Base-by-base conservation (phyloP, 2,329 filamentous ascomycete genomes). In the Chalaropsis thielavioides region DNA sequence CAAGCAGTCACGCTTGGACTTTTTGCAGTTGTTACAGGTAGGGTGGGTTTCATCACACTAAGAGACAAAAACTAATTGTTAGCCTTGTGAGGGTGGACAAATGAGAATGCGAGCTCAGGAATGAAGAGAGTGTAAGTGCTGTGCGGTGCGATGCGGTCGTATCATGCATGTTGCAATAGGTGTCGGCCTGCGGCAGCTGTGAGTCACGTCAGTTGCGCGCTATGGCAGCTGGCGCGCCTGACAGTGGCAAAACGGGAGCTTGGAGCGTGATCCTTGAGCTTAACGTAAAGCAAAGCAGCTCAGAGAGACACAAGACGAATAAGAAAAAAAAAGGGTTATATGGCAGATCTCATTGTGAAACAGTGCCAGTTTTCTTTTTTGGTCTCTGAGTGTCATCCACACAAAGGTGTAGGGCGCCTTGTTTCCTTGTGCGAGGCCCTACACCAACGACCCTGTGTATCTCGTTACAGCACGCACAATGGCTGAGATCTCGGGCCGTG, bases 11-110 rank as follows among this genome's bases (percentile, higher is more conserved):
- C 89, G 88, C 76, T 92, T 94, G 70, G 88, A 91, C 75, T 94
- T 94, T 72, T 87, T 86, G 77, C 89, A 94, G 73, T 94, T 90
- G 77, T 90, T 86, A 80, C 94, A 99, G 67, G 87, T 86, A 24
- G 94, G 94, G 75, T 96, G 91, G 68, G 85, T 86, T 80, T 99
- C 94, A 83, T 97, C 94, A 78, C 94, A 99, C 94, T 96, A 74
- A 67, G 68, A 68, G 67, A 69, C 64, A 70, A 67, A 51, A 27
- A 27, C 6, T 10, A 69, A 62, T 60, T 69, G 68, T 68, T 60
- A 70, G 71, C 60, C 67, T 67, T 66, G 67, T 67, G 17, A 15
- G 35, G 40, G 61, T 40, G 62, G 66, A 41, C 15, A 49, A 38
- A 60, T 61, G 27, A 68, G 10, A 1, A 35, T n/a, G 15, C 3